Base-by-base conservation (phyloP, 345 rosid species). In the Zanthoxylum bungeanum region DNA sequence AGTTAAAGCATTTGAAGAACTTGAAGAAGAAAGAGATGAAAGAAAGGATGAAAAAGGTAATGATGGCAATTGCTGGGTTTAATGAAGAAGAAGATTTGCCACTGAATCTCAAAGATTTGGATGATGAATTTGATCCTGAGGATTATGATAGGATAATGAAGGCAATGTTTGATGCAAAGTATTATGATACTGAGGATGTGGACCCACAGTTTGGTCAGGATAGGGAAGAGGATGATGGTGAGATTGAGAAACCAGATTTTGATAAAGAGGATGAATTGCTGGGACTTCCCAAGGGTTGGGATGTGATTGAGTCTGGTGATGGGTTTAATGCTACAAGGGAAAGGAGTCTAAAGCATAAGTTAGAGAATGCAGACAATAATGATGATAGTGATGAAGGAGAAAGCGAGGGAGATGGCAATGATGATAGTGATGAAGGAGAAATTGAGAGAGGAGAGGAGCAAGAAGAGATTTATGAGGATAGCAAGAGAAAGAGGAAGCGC, bases 111-210 rank as follows among this genome's bases (percentile, higher is more conserved):
- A 84, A 76, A 24, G 81, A 81, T 59, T 64, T 92, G 73, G 92
- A 90, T 37, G 90, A 83, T 55, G 98, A 91, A 25, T 94, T 94
- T 59, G 92, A 92, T 82, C 93, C 98, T 0, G 83, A 71, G 39
- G 91, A 90, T 80, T 82, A 91, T 55, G 97, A 94, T 78, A 80
- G 77, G 81, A 82, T 84, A 89, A 94, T 94, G 98, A 85, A 85
- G 76, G 79, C 73, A 59, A 84, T 72, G n/a, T 94, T 86, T 70
- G 78, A 83, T 75, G 88, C 87, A 2, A 65, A 80, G 28, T 94
- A 94, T 74, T 92, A 94, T 62, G 83, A 69, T 49, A 83, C 80
- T 3, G 93, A 87, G 57, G 98, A 93, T 64, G 62, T 59, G 1
- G 90, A 86, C 46, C 81, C 87, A 1, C 64, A 67, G 28, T 84